These are phyloP conservation scores for Colletotrichum sansevieriae DNA, from an alignment of 2,329 filamentous ascomycete genomes.

Conservation along the genomic window DNA sequence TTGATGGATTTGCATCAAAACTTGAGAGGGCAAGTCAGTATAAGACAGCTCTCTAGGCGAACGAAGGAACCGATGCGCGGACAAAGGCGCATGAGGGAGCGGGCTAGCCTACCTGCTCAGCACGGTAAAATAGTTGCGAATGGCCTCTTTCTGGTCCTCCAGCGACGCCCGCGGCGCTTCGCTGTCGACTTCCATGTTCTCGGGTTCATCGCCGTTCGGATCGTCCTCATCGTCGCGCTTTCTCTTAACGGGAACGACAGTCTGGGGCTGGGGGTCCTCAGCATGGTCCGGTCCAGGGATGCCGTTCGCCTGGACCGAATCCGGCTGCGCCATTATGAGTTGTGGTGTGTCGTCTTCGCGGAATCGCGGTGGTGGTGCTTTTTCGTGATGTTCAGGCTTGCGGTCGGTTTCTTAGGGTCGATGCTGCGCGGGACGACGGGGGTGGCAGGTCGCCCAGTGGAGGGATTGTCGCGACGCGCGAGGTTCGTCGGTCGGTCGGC, in stretches of 20 bases:
- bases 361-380: conserved; percentile 6
- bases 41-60: neutral
- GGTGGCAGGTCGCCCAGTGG: conserved; percentile 40
- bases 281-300: conserved; percentile 52
- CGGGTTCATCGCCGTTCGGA: conserved; percentile 44
- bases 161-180: conserved; percentile 15
- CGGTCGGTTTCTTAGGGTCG: conserved; percentile 17
- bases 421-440: conserved; percentile 41
- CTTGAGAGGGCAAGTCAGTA: conserved; percentile 57
- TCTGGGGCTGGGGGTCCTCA: conserved; percentile 49
- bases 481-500: conserved; percentile 41
- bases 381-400: conserved; percentile 28
- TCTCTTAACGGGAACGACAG: conserved; percentile 63
- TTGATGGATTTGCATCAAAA: conserved; percentile 65
- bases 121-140: conserved; percentile 55
- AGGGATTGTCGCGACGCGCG: conserved; percentile 44
- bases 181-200: conserved; percentile 48
- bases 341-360: conserved; percentile 22
- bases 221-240: conserved; percentile 68
- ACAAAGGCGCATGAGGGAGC: conserved; percentile 20
- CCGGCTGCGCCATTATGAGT: conserved; percentile 57
- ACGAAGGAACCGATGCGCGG: conserved; percentile 1
- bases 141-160: conserved; percentile 51
- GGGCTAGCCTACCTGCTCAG: conserved; percentile 53
- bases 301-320: conserved; percentile 57